Evolutionary conservation across 2,329 filamentous ascomycete genomes (phyloP).

Genomic region (Coniosporium tulheliwenetii): DNA sequence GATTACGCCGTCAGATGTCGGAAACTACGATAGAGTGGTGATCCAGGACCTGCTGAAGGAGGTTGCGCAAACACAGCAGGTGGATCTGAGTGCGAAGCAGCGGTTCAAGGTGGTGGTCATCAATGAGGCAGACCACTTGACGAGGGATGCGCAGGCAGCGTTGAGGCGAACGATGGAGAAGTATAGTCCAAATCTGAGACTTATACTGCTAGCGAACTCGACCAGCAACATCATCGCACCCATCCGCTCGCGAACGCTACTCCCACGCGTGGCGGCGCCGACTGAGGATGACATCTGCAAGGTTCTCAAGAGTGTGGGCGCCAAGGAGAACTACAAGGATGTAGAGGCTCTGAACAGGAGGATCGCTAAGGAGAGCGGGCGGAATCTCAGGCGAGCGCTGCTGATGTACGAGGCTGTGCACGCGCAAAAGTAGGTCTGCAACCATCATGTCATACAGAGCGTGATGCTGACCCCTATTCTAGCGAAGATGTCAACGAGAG

Average conservation of each 20-base stretch:
- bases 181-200: constrained; percentile 83
- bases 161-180: constrained; percentile 97
- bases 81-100: constrained; percentile 82
- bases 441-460: neutral
- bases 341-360: constrained; percentile 62
- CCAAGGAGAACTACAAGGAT: constrained; percentile 71
- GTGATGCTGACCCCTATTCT: constrained; percentile 15
- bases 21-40: constrained; percentile 90
- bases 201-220: constrained; percentile 88
- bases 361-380: constrained; percentile 78
- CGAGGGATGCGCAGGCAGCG: constrained; percentile 86
- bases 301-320: constrained; percentile 53
- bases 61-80: constrained; percentile 96
- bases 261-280: constrained; percentile 84
- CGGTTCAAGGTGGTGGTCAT: constrained; percentile 98
- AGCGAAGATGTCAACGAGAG: constrained; percentile 82
- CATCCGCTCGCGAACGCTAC: constrained; percentile 77
- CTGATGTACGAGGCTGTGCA: constrained; percentile 97
- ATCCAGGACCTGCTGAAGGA: constrained; percentile 93
- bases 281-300: constrained; percentile 70
- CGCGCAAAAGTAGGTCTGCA: constrained; percentile 68
- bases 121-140: constrained; percentile 93
- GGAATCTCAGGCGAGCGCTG: constrained; percentile 77
- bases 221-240: constrained; percentile 99
- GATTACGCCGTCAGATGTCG: constrained; percentile 93